phyloP scores from a whole-genome alignment of 257 asterid genomes.

The Ligustrum vulgare region DNA sequence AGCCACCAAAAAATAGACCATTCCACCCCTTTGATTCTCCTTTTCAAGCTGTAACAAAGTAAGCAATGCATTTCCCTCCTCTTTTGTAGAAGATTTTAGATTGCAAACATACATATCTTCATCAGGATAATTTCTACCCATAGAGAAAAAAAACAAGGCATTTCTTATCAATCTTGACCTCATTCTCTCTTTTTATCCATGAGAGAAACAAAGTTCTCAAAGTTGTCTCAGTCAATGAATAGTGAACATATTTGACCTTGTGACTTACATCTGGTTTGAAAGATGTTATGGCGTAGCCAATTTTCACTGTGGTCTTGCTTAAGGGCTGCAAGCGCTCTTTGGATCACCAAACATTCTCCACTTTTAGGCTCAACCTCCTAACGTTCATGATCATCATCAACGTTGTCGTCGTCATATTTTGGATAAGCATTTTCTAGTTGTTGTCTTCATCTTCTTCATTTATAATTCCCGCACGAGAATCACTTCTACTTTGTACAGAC shows the following conservation, averaged over 20 bases:
- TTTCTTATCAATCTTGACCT: background rate
- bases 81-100: background rate
- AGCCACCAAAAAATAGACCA: background rate
- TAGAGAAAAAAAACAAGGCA: slow-evolving; percentile 1
- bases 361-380: background rate
- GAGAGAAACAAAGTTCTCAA: slow-evolving; percentile 9
- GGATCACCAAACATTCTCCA: background rate
- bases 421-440: background rate
- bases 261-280: background rate
- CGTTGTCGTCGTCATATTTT: background rate
- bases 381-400: background rate
- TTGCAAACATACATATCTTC: background rate
- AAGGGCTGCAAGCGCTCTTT: background rate
- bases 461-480: background rate
- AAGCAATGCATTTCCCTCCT: background rate
- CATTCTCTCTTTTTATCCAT: background rate
- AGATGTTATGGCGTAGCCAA: background rate
- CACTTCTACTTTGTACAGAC: background rate
- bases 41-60: background rate
- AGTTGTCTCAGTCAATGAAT: background rate
- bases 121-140: background rate
- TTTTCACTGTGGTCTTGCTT: background rate
- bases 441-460: background rate
- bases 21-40: background rate
- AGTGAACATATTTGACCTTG: background rate